Evolutionary conservation across 2,329 filamentous ascomycete species (phyloP), one percentile per base, ranked within the genome.

Genomic region (Ophiosphaerella herpotricha): DNA sequence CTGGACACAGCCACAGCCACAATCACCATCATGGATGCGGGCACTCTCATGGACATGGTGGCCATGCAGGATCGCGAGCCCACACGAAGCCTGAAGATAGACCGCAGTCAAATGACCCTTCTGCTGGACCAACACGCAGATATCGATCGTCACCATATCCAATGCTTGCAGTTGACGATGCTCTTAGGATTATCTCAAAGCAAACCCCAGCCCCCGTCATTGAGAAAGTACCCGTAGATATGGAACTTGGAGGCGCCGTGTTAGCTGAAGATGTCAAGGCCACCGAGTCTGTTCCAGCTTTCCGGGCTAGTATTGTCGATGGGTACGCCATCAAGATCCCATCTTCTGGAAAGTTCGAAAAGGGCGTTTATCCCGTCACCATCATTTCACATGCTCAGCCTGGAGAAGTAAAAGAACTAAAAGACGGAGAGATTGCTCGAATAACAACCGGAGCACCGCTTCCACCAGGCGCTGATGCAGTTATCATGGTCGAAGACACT

Each of bases 401-500:
- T 0, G 83, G 86, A 0, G 84, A 88, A 26, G 82, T 82, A 12
- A 78, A 83, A 31, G 74, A 83, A 1, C 76, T 97, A 2, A 80
- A 86, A 46, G 79, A 84, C 31, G 91, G 92, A 0, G 82, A 91
- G 57, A 87, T 97, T 45, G 88, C 93, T 0, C 83, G 94, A 39
- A 96, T 99, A 61, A 99, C 94, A 0, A 99, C 94, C 0, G 94
- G 94, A 0, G 94, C 94, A 5, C 93, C 94, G 9, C 77, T 99
- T 0, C 94, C 94, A 1, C 86, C 86, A 0, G 91, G 92, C 0
- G 91, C 94, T 2, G 96, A 90, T 23, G 88, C 93, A 0, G 92
- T 99, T 5, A 87, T 97, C 39, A 97, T 95, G 91, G 94, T 99
- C 0, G 94, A 99, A 75, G 94, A 97, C 66, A 99, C 94, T 0